Evolutionary conservation across 163 green algal species (phyloP), one percentile per base, ranked within the genome.

Genomic region (Chloromonas sp.): DNA sequence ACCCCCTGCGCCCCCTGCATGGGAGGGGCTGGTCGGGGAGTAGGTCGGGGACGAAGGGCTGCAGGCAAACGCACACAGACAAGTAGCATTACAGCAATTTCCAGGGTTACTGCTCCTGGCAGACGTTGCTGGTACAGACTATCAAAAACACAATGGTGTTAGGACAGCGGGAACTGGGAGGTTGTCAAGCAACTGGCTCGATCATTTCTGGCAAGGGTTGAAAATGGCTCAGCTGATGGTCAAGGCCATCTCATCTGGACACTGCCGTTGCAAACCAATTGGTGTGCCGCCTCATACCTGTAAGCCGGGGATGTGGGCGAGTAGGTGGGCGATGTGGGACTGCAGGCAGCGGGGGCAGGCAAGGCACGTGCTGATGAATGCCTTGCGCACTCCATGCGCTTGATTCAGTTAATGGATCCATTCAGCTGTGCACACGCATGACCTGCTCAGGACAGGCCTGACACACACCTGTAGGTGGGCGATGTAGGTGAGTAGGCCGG

Each of bases 291-390:
- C 77, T 3, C 77, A 81, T 78, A 87, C 60, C 81, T 90, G 90
- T 94, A 95, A 3, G 84, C 86, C 36, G 94, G 94, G 60, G 85
- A 92, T 0, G 94, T 96, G 0, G 94, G 95, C 2, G 86, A 93
- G 89, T 97, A 97, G 0, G 58, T 84, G 1, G 92, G 91, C 58
- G 84, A 91, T 2, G 92, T 94, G 1, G 94, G 94, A 78, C 82
- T 92, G 87, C 96, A 95, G 1, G 83, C 84, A n/a, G 92, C 92
- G 11, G 71, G 86, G 57, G 81, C 88, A 61, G 88, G 87, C 84
- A 15, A 66, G 36, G 36, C 36, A 36, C 36, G 36, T 36, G 36
- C 36, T 36, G 36, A 36, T 36, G 36, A 36, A 36, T 36, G 36
- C 36, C 36, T 36, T 36, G 36, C 36, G 36, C 36, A 36, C 36